Evolutionary conservation across 1,284 basidiomycete genomes (phyloP), one percentile per base, ranked within the genome.

Genomic region (Lignosus rhinocerotis): DNA sequence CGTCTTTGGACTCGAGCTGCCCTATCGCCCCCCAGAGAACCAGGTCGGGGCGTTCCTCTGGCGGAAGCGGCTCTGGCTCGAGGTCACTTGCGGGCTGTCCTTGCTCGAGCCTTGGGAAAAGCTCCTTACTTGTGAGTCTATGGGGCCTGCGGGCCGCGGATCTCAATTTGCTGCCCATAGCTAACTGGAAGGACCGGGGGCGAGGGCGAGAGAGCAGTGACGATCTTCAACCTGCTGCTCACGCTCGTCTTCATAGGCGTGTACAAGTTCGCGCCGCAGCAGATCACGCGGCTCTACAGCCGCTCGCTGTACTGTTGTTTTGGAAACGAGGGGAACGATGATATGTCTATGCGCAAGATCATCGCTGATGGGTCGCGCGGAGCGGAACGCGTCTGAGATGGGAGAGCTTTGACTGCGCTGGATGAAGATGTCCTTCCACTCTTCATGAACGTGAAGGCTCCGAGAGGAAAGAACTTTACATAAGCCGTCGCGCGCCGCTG

Each of bases 101-200:
- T 83, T 88, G 80, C 75, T 89, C 51, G 86, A 88, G 68, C 83
- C 85, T 62, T 89, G 87, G 87, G 87, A 89, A 73, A 87, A 87
- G 70, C 56, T 84, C 32, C 69, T 87, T 50, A 75, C 84, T 56
- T 65, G 85, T 87, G 60, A 64, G 74, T 70, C n/a, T n/a, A n/a
- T n/a, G n/a, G n/a, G n/a, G 32, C 19, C 51, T 25, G 25, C 2
- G 25, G 25, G 25, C 25, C 4, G 25, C 25, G 25, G 25, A 25
- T 25, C 25, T 2, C 25, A 4, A 25, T 25, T 25, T 25, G 25
- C 25, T 25, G 25, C 25, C 25, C 25, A 25, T 25, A 25, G 25
- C 25, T 25, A 4, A 25, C 25, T 25, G 25, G 25, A 25, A 4
- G 25, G 4, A 25, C 25, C 25, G 4, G 2, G 25, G 25, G 25